Evolutionary conservation across 2,329 filamentous ascomycete genomes (phyloP).

Genomic region (Lasiodiplodia gonubiensis): DNA sequence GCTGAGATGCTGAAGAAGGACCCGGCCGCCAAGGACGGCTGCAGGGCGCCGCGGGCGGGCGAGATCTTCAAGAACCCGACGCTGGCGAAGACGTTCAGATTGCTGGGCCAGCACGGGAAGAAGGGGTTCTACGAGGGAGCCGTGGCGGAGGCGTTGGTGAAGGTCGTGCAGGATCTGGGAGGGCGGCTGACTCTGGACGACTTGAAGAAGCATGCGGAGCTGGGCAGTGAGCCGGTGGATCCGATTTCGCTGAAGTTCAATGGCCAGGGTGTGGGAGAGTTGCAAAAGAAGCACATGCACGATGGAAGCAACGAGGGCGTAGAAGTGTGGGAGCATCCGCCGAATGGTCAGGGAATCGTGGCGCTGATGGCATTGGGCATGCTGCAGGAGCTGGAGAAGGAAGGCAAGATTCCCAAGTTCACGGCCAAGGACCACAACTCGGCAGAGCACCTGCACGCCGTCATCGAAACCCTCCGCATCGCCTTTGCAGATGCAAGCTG

Average conservation of each 20-base stretch:
- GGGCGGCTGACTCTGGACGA: slow-evolving; percentile 82
- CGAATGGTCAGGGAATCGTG: slow-evolving; percentile 94
- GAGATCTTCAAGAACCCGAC: slow-evolving; percentile 89
- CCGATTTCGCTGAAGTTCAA: slow-evolving; percentile 82
- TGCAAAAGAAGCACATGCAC: slow-evolving; percentile 41
- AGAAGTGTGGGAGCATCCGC: slow-evolving; percentile 94
- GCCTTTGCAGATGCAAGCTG: slow-evolving; percentile 88
- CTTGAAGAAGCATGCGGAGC: slow-evolving; percentile 74
- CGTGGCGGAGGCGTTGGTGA: slow-evolving; percentile 75
- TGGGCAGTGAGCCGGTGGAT: slow-evolving; percentile 78
- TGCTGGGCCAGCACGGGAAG: slow-evolving; percentile 80
- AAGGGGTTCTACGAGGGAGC: slow-evolving; percentile 88
- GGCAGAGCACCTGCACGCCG: slow-evolving; percentile 73
- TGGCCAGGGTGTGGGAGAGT: slow-evolving; percentile 64
- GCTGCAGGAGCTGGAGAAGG: slow-evolving; percentile 80
- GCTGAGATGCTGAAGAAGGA: slow-evolving; percentile 87
- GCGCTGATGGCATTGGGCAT: slow-evolving; percentile 94
- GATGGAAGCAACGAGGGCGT: slow-evolving; percentile 61
- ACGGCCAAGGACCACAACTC: slow-evolving; percentile 77
- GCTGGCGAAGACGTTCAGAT: slow-evolving; percentile 79
- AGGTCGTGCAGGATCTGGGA: slow-evolving; percentile 76
- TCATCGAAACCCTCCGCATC: slow-evolving; percentile 87
- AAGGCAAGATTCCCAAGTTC: slow-evolving; percentile 76
- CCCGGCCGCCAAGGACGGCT: slow-evolving; percentile 68
- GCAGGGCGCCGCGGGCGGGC: slow-evolving; percentile 75